phyloP scores from a whole-genome alignment of 768 basidiomycete species.

The Phaffia australis region DNA sequence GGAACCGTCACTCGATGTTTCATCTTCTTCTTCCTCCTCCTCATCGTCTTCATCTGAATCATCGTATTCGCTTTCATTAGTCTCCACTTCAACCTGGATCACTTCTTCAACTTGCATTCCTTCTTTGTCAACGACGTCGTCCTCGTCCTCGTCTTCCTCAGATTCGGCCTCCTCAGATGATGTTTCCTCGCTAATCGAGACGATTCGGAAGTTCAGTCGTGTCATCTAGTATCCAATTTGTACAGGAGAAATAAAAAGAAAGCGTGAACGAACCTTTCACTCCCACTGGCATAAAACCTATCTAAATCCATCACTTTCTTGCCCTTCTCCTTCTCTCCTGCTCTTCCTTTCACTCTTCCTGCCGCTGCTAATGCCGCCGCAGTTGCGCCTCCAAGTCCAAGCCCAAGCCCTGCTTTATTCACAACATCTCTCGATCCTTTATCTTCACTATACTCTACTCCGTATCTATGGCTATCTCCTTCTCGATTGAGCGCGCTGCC shows the following conservation, averaged over 20 bases:
- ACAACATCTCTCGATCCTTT: constrained; percentile 10
- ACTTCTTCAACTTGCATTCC: not conserved
- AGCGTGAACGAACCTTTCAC: constrained; percentile 23
- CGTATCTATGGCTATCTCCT: constrained; percentile 40
- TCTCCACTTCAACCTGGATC: constrained; percentile 32
- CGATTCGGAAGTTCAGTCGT: not conserved
- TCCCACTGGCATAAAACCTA: constrained; percentile 53
- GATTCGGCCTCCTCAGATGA: constrained; percentile 3
- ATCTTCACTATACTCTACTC: constrained; percentile 28
- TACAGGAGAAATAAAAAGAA: not conserved
- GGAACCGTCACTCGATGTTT: too few relatives aligned
- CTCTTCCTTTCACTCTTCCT: constrained; percentile 36
- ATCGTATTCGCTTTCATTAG: constrained; percentile 36
- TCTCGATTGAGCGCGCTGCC: constrained; percentile 41
- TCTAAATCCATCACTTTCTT: constrained; percentile 48
- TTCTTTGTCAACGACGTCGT: not conserved
- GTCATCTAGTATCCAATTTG: too few relatives aligned
- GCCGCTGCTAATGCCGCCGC: constrained; percentile 43
- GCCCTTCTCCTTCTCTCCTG: constrained; percentile 41
- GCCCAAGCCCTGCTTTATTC: constrained; percentile 31
- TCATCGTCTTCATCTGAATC: constrained; percentile 28
- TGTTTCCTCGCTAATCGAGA: not conserved
- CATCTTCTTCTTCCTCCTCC: constrained; percentile 36
- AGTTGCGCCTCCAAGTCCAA: constrained; percentile 41
- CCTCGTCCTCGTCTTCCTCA: constrained; percentile 12